Evolutionary conservation across 2,329 filamentous ascomycete species (phyloP), one percentile per base, ranked within the genome.

Genomic region (Allantophomopsis cytisporea): DNA sequence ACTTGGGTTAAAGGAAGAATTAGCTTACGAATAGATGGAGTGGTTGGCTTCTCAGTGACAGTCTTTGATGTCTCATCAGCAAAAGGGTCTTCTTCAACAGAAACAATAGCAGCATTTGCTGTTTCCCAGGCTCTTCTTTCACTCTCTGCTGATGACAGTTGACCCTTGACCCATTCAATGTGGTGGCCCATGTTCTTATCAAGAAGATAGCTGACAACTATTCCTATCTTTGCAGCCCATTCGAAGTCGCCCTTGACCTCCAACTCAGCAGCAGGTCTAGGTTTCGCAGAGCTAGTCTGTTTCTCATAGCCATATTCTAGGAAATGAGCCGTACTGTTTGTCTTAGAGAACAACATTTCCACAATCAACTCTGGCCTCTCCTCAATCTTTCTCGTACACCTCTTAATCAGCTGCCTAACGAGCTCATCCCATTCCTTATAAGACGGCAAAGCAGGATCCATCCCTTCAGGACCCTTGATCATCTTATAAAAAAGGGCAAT

Each of bases 261-360:
- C 15, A 98, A 66, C 54, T 93, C 84, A 10, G 83, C 83, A 0
- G 80, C 86, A 3, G 85, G 73, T 47, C 74, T 75, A 8, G 78
- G 72, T 34, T 76, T 70, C n/a, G 69, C 65, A 15, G 71, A 70
- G 17, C 79, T 56, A 0, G 80, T 74, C 47, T 89, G 86, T 53
- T 80, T 84, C 52, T 95, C 87, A 49, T 85, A 82, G 0, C 91
- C 91, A 52, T 88, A 87, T 54, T 96, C 88, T 5, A 98, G 70
- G 55, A 86, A 96, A 59, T 83, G 85, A 1, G 86, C 72, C 0
- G 85, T 94, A 35, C 74, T 73, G 38, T 78, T 80, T 41, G 87
- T 82, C 59, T 98, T 98, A 58, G 84, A 94, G 60, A 98, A 98
- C 12, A 98, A 68, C 69, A 98, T 76, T 60, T 98, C 91, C 1